A percentile compares a stretch with the other conserved stretches of the same genome.
Conservation (phyloP, 148 eudicot species). For the Fagopyrum tataricum region DNA sequence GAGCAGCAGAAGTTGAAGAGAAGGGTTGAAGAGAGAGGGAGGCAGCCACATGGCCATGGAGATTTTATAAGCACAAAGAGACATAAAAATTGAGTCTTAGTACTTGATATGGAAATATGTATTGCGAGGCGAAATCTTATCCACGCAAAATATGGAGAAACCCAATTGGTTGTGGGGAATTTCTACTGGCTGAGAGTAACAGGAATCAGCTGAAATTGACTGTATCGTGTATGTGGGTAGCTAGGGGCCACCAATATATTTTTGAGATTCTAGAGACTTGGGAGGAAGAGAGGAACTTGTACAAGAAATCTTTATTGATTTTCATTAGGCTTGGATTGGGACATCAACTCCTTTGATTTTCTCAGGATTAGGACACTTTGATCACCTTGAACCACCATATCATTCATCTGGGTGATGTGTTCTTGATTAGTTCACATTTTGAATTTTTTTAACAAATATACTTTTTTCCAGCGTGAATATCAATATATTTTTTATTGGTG, state of each 20-base stretch:
- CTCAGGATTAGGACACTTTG: not conserved
- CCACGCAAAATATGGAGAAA: slow-evolving; percentile 38
- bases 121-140: slow-evolving; percentile 49
- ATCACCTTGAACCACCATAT: not conserved
- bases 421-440: not conserved
- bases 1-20: slow-evolving; percentile 3
- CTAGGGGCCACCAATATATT: not conserved
- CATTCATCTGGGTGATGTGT: not conserved
- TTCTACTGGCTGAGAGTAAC: slow-evolving; percentile 27
- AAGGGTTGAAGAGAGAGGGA: slow-evolving; percentile 14
- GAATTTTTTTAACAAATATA: not conserved
- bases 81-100: not conserved
- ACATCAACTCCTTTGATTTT: not conserved
- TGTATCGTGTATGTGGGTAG: not conserved
- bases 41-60: slow-evolving; percentile 15
- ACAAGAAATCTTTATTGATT: not conserved
- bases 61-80: slow-evolving; percentile 9
- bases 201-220: not conserved
- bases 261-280: not conserved
- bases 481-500: not conserved
- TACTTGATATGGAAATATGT: slow-evolving; percentile 20
- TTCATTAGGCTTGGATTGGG: not conserved
- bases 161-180: slow-evolving; percentile 24
- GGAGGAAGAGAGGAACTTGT: not conserved
- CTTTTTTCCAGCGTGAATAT: not conserved